Conservation (phyloP, 139 green algal species). For the Astrephomene gubernaculifera region DNA sequence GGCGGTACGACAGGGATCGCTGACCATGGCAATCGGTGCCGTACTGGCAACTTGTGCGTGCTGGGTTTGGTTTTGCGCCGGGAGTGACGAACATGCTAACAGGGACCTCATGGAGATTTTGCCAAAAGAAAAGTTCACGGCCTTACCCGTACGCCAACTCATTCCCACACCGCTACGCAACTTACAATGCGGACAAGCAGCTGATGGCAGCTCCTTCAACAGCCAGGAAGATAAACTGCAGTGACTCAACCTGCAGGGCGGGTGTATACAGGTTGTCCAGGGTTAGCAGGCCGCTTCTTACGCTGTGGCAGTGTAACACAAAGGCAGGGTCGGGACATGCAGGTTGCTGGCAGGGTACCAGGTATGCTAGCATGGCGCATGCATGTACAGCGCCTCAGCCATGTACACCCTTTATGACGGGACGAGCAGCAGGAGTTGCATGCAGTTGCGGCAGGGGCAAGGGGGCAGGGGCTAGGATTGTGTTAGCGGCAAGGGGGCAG, state of each 20-base stretch:
- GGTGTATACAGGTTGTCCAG: neutral
- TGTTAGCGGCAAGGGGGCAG: too few relatives aligned
- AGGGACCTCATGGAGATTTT: neutral
- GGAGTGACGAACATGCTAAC: neutral
- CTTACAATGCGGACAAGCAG: neutral
- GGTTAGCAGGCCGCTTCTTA: neutral
- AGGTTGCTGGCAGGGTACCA: too few relatives aligned
- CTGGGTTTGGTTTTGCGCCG: neutral
- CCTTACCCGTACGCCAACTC: neutral
- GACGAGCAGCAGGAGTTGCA: too few relatives aligned
- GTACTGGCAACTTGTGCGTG: neutral
- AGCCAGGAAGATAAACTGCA: conserved; percentile 28
- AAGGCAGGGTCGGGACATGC: too few relatives aligned
- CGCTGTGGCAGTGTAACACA: neutral
- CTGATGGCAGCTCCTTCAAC: conserved; percentile 16
- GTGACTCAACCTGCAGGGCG: neutral
- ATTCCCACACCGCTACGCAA: neutral
- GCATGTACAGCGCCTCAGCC: neutral
- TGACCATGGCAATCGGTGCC: neutral
- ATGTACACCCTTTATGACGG: neutral
- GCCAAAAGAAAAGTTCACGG: too few relatives aligned
- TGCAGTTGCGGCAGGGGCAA: too few relatives aligned
- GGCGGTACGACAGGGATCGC: neutral
- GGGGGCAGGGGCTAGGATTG: too few relatives aligned
- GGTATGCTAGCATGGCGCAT: too few relatives aligned